Conservation (phyloP, 768 basidiomycete genomes). For the Epithele typhae region DNA sequence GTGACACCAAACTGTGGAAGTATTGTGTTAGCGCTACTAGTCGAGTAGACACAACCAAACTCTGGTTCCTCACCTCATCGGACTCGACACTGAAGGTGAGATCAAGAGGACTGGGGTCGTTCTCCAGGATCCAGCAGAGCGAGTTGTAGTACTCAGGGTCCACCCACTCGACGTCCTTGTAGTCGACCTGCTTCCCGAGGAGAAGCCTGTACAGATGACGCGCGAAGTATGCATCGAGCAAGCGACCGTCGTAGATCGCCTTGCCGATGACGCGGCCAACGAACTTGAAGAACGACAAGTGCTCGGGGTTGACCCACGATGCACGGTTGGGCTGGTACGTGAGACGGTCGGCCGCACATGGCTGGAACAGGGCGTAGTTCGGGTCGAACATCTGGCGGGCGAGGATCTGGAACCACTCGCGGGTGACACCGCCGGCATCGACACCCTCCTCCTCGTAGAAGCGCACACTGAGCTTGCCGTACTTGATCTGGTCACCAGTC, state of each 20-base stretch:
- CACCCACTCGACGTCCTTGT: constrained; percentile 95
- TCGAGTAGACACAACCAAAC: too few species aligned
- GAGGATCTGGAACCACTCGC: constrained; percentile 98
- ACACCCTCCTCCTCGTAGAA: constrained; percentile 98
- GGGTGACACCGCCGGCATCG: constrained; percentile 95
- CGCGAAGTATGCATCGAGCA: constrained; percentile 97
- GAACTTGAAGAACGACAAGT: constrained; percentile 97
- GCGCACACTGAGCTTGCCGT: constrained; percentile 93
- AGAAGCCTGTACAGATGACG: constrained; percentile 95
- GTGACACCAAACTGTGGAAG: constrained; percentile 79
- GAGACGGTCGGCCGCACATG: constrained; percentile 89
- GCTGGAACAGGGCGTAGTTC: constrained; percentile 97
- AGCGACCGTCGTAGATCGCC: constrained; percentile 92
- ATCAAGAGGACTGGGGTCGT: constrained; percentile 83
- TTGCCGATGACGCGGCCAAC: constrained; percentile 97
- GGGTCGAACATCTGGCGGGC: constrained; percentile 99
- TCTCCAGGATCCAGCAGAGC: constrained; percentile 96
- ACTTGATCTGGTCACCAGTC: constrained; percentile 94
- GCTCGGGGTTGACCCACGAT: constrained; percentile 92
- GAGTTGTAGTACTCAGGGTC: constrained; percentile 99
- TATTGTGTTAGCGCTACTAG: too few species aligned
- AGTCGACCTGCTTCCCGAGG: constrained; percentile 90
- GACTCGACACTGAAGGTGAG: constrained; percentile 95
- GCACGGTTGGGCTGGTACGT: constrained; percentile 97
- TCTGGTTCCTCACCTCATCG: constrained; percentile 82